Evolutionary conservation across 352 stramenopile genomes (phyloP), one percentile per base, ranked within the genome.

Genomic region (Phytophthora vignae): DNA sequence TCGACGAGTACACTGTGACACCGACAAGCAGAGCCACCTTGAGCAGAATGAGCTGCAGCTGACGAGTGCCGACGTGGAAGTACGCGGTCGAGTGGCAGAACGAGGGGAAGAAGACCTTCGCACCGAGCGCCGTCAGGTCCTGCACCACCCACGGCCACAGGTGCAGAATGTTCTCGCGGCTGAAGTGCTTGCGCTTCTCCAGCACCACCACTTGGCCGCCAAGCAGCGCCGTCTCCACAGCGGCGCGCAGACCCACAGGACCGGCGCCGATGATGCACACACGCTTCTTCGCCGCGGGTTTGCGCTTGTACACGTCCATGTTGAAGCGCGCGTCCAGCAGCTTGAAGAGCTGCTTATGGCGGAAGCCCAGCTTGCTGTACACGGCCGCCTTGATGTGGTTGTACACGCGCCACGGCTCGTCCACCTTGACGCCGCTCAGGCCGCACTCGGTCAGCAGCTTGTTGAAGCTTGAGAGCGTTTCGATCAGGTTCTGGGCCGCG

Each of bases 71-170:
- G 17, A 96, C 88, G 68, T 95, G 88, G 76, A 96, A 94, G 56
- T 94, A 92, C 11, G 84, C 87, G 12, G 85, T 92, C 55, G 88
- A 95, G 66, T 92, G 87, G 57, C 88, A 95, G 71, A 93, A 92
- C 57, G 88, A 82, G 10, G 83, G 78, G 77, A 91, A 96, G 54
- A 96, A 90, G 22, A 92, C 82, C 75, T 96, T 96, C 21, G 87
- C 89, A 27, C 89, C 89, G 6, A 96, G 77, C 12, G 77, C 79
- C 25, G 89, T 94, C 44, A 96, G 74, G 42, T 95, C 88, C 61
- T 94, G 85, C 52, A 96, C 89, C 22, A 94, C 89, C 83, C 85
- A 93, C 48, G 87, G 86, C 84, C 87, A 96, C 75, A 96, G 54
- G 46, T 94, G 87, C 48, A 96, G 62, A 65, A 96, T 94, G 59